Conservation (phyloP, 768 basidiomycete genomes). For the Amanita inopinata region DNA sequence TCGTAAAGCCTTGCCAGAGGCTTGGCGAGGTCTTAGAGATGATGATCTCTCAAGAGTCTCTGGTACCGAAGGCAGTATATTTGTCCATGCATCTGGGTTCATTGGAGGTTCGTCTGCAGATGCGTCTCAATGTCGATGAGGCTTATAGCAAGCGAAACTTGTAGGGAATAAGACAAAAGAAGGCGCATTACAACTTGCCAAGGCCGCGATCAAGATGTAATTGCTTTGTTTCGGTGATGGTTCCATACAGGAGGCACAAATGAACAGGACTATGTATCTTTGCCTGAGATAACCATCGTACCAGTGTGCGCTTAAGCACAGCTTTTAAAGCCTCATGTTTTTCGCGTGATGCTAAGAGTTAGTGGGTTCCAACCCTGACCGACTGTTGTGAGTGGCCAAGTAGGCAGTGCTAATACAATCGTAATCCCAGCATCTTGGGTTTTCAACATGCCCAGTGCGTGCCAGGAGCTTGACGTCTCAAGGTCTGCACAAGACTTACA, state of each 20-base stretch:
- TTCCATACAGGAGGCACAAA: background rate
- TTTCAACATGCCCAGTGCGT: background rate
- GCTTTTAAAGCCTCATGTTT: slow-evolving; percentile 5
- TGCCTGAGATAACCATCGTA: too few species aligned
- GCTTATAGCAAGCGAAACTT: slow-evolving; percentile 2
- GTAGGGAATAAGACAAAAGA: slow-evolving; percentile 84
- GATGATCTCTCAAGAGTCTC: slow-evolving; percentile 62
- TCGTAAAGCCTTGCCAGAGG: slow-evolving; percentile 85
- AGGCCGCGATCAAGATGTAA: slow-evolving; percentile 45
- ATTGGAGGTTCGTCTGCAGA: slow-evolving; percentile 69
- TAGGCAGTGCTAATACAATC: background rate
- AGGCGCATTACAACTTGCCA: slow-evolving; percentile 76
- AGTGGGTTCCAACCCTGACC: background rate
- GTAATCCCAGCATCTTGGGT: background rate
- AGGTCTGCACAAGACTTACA: background rate
- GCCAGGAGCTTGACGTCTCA: background rate
- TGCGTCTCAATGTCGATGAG: background rate
- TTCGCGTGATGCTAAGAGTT: background rate
- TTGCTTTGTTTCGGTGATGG: background rate
- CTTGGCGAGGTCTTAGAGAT: slow-evolving; percentile 89
- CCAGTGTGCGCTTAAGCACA: background rate
- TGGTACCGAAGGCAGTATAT: slow-evolving; percentile 78
- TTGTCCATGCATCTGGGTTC: slow-evolving; percentile 94
- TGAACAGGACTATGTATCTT: background rate
- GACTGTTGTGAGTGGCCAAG: background rate